These are phyloP conservation scores for Sordariomycetes sp. DNA, from an alignment of 2,329 filamentous ascomycete species.

Conservation along the genomic window DNA sequence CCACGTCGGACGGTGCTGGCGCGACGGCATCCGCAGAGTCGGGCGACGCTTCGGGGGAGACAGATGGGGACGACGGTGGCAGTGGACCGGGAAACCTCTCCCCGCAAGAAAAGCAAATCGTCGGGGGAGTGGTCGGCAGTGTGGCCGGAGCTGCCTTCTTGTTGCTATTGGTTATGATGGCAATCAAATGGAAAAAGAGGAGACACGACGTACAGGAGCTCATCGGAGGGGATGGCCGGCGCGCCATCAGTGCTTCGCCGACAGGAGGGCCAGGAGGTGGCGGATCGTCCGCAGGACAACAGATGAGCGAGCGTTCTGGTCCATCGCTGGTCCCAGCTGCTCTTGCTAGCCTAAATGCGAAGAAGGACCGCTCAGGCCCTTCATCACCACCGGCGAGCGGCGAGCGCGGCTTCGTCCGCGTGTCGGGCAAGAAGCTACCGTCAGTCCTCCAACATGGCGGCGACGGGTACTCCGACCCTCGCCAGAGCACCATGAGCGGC, in stretches of 20 bases:
- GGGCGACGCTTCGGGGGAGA: constrained; percentile 4
- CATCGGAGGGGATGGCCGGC: background rate
- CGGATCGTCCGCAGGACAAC: constrained; percentile 10
- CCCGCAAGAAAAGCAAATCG: constrained; percentile 29
- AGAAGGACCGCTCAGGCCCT: constrained; percentile 13
- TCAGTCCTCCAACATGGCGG: constrained; percentile 54
- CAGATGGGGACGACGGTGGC: constrained; percentile 11
- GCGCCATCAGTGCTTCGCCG: background rate
- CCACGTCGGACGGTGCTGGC: too few species aligned
- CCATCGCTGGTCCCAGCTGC: constrained; percentile 32
- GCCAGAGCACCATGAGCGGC: constrained; percentile 34
- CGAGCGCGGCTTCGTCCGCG: constrained; percentile 54
- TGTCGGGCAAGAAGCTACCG: constrained; percentile 56
- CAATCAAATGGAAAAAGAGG: constrained; percentile 48
- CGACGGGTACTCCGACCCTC: constrained; percentile 50
- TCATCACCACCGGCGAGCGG: constrained; percentile 24
- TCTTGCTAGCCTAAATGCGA: constrained; percentile 35
- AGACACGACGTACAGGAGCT: constrained; percentile 17
- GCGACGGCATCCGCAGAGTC: background rate
- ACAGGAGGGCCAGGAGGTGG: constrained; percentile 5
- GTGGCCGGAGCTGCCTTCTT: constrained; percentile 50
- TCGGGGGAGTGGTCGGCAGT: constrained; percentile 48
- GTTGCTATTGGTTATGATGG: constrained; percentile 40
- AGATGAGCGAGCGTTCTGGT: constrained; percentile 39
- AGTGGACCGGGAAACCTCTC: constrained; percentile 14